These are phyloP conservation scores for Ceratocystis diversiconidia DNA, from an alignment of 2,329 filamentous ascomycete genomes.

Conservation along the genomic window DNA sequence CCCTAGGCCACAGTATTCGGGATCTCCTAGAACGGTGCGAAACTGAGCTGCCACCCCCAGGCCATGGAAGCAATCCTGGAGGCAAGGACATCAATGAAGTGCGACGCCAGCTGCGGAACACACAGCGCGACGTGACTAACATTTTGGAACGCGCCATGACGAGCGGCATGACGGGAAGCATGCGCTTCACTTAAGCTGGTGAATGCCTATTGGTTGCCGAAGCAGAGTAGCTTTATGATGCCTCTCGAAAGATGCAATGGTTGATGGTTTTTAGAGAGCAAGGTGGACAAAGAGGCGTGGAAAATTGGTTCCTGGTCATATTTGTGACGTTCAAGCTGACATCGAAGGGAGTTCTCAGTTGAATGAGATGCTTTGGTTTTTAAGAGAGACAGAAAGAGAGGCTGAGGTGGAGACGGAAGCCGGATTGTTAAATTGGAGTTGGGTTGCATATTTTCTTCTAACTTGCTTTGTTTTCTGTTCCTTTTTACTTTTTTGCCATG, in stretches of 20 bases:
- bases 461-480: not conserved
- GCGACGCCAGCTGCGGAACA: conserved; percentile 29
- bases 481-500: not conserved
- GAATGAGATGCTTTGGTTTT: not conserved
- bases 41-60: conserved; percentile 28
- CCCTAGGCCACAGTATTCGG: conserved; percentile 30
- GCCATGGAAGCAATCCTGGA: conserved; percentile 31
- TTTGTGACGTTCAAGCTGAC: not conserved
- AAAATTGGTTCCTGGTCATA: not conserved
- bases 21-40: conserved; percentile 40
- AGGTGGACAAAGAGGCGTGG: not conserved
- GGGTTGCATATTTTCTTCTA: conserved; percentile 5
- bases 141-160: conserved; percentile 28
- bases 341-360: no score
- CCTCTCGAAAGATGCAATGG: not conserved
- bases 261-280: not conserved
- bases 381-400: not conserved
- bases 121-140: conserved; percentile 32
- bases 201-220: not conserved
- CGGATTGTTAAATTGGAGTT: conserved; percentile 1
- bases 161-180: conserved; percentile 27
- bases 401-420: not conserved
- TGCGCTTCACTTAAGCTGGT: conserved; percentile 32
- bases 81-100: conserved; percentile 34
- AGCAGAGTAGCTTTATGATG: not conserved